phyloP scores from a whole-genome alignment of 208 protist genomes.

The Acanthamoeba quina region DNA sequence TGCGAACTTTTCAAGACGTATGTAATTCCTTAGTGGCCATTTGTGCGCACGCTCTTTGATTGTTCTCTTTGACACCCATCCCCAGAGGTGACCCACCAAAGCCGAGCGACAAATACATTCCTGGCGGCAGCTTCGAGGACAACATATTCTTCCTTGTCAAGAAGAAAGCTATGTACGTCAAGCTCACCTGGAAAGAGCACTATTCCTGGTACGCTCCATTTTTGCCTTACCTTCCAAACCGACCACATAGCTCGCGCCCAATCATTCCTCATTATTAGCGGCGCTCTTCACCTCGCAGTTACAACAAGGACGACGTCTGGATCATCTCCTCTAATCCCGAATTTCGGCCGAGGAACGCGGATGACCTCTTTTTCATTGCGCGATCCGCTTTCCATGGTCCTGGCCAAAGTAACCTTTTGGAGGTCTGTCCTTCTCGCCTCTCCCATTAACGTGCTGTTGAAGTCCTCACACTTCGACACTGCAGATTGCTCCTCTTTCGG shows the following conservation, averaged over 20 bases:
- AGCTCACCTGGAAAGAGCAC: slow-evolving; percentile 67
- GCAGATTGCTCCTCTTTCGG: slow-evolving; percentile 67
- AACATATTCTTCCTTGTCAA: slow-evolving; percentile 51
- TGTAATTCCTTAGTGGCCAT: background rate
- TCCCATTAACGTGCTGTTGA: background rate
- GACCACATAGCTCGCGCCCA: background rate
- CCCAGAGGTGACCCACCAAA: slow-evolving; percentile 23
- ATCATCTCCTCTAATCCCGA: slow-evolving; percentile 70
- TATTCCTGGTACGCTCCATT: slow-evolving; percentile 12
- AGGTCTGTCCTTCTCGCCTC: background rate
- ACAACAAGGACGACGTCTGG: slow-evolving; percentile 74
- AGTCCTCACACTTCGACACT: background rate
- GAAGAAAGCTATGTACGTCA: slow-evolving; percentile 55
- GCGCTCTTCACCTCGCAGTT: background rate
- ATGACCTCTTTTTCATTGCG: slow-evolving; percentile 73
- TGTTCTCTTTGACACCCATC: background rate
- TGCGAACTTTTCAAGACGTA: slow-evolving; percentile 72
- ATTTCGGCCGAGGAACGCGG: slow-evolving; percentile 56
- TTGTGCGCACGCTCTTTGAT: background rate
- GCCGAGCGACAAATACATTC: slow-evolving; percentile 18
- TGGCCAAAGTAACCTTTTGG: slow-evolving; percentile 47
- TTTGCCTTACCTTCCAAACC: background rate
- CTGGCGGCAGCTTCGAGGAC: slow-evolving; percentile 58
- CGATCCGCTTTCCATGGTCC: slow-evolving; percentile 68
- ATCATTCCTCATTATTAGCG: background rate